phyloP scores from a whole-genome alignment of 768 basidiomycete species.

The Cyclocybe aegerita region DNA sequence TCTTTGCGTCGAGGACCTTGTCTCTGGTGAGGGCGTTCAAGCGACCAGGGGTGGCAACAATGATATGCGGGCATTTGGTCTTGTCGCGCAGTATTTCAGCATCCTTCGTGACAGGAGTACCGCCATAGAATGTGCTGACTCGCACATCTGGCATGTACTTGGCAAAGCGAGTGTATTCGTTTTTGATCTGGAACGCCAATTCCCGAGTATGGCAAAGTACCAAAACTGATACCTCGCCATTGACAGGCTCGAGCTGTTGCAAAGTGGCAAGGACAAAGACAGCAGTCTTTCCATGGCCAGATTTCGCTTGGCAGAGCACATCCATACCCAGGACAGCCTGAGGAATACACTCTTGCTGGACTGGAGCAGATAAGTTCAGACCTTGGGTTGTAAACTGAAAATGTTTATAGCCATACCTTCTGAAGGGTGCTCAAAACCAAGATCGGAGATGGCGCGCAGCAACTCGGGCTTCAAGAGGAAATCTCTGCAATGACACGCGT shows the following conservation, averaged over 20 bases:
- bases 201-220: constrained; percentile 99
- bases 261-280: constrained; percentile 98
- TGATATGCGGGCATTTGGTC: constrained; percentile 96
- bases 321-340: constrained; percentile 99
- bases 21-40: constrained; percentile 94
- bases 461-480: constrained; percentile 98
- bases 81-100: constrained; percentile 93
- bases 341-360: constrained; percentile 99
- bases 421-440: constrained; percentile 99
- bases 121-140: constrained; percentile 97
- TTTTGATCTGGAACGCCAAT: constrained; percentile 99
- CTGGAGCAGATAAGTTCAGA: constrained; percentile 38
- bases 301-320: constrained; percentile 99
- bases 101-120: constrained; percentile 92
- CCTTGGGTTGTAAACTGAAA: background rate
- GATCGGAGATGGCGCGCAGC: constrained; percentile 94
- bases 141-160: constrained; percentile 99
- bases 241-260: constrained; percentile 97
- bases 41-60: constrained; percentile 97
- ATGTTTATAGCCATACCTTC: constrained; percentile 62
- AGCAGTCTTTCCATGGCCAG: constrained; percentile 97
- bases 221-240: constrained; percentile 96
- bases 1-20: constrained; percentile 92
- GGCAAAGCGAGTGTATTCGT: constrained; percentile 98
- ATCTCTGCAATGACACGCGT: constrained; percentile 56